Evolutionary conservation across 148 eudicot species (phyloP).

Genomic region (Rhododendron vialii): DNA sequence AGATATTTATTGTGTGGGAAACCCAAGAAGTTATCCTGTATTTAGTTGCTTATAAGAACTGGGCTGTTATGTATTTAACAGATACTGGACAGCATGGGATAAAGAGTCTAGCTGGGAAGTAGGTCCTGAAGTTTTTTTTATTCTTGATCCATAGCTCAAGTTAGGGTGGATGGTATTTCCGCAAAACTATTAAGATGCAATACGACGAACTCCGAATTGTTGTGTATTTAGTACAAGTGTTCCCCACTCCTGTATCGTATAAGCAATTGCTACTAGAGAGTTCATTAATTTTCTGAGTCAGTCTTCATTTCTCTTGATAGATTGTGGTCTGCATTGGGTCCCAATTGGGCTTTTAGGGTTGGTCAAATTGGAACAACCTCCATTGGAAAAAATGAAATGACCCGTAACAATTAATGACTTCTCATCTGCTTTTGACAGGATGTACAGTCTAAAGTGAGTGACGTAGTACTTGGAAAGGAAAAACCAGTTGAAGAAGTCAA

Average conservation of each 20-base stretch:
- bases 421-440: slow-evolving; percentile 37
- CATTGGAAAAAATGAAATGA: slow-evolving; percentile 12
- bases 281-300: not conserved
- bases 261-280: not conserved
- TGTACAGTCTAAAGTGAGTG: slow-evolving; percentile 85
- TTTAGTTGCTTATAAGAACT: not conserved
- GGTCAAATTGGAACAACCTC: slow-evolving; percentile 1
- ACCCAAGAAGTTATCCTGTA: not conserved
- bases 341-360: not conserved
- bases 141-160: not conserved
- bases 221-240: not conserved
- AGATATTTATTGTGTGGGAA: not conserved
- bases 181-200: not conserved
- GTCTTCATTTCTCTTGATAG: not conserved
- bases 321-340: not conserved
- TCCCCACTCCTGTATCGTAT: not conserved
- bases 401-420: not conserved
- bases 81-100: not conserved
- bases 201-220: not conserved
- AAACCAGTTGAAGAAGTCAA: slow-evolving; percentile 88
- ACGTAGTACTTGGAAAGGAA: slow-evolving; percentile 88
- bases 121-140: not conserved
- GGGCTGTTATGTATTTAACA: not conserved
- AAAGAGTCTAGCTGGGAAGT: not conserved
- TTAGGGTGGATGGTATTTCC: not conserved